Evolutionary conservation across 257 asterid species (phyloP).

Genomic region (Lavandula angustifolia): DNA sequence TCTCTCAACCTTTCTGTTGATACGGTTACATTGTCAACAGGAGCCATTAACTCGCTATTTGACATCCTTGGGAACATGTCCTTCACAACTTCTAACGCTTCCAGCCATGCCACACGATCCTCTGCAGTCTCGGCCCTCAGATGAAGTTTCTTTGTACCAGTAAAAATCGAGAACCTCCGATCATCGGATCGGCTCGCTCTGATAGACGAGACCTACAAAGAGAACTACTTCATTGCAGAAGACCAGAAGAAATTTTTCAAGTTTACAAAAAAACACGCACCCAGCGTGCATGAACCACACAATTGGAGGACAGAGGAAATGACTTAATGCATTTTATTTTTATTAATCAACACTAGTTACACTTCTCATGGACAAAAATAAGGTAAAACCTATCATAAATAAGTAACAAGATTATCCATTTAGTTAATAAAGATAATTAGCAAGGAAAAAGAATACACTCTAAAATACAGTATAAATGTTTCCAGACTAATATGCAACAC

Average conservation of each 20-base stretch:
- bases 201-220: conserved; percentile 77
- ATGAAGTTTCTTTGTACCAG: conserved; percentile 92
- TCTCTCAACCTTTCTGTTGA: conserved; percentile 81
- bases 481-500: conserved; percentile 16
- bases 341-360: not conserved
- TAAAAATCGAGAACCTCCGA: conserved; percentile 85
- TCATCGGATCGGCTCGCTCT: conserved; percentile 91
- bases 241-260: not conserved
- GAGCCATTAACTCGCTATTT: conserved; percentile 92
- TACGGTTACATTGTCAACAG: conserved; percentile 55
- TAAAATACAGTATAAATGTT: not conserved
- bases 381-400: not conserved
- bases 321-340: conserved; percentile 1
- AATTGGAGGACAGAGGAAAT: conserved; percentile 14
- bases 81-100: conserved; percentile 87
- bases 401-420: conserved; percentile 10
- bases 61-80: conserved; percentile 94
- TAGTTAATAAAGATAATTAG: not conserved
- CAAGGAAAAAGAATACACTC: not conserved
- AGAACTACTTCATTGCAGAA: conserved; percentile 39
- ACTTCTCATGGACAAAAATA: conserved; percentile 5
- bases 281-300: not conserved
- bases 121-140: conserved; percentile 88
- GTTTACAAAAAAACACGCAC: conserved; percentile 9
- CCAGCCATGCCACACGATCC: conserved; percentile 84